Percentiles rank a stretch among this genome's conserved stretches.
Evolutionary conservation across 768 basidiomycete species (phyloP).

Genomic region (Kondoa subrosea): DNA sequence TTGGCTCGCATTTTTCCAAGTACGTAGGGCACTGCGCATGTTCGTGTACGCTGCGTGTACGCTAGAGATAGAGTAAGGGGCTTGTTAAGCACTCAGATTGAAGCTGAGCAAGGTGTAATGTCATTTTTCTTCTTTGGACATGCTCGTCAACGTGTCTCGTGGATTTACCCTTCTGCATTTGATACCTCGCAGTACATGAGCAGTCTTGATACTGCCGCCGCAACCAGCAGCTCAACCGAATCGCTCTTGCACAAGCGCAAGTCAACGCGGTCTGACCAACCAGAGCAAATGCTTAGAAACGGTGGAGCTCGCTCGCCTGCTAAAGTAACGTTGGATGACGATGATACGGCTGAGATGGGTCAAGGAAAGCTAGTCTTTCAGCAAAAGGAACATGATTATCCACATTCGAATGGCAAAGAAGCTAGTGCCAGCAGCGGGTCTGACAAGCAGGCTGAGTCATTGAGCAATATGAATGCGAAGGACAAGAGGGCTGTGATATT

Average conservation of each 20-base stretch:
- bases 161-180: no score
- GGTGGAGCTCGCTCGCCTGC: neutral
- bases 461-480: constrained; percentile 16
- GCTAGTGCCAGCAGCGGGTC: neutral
- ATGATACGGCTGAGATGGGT: neutral
- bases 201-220: neutral
- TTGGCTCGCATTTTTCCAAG: no score
- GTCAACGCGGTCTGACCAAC: neutral
- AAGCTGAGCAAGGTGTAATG: no score
- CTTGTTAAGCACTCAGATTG: no score
- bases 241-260: neutral
- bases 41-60: no score
- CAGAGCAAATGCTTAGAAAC: neutral
- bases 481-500: constrained; percentile 74
- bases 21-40: no score
- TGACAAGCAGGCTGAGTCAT: neutral
- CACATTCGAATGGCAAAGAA: neutral
- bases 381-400: neutral
- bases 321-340: neutral
- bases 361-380: neutral
- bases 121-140: no score
- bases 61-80: no score
- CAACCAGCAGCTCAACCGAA: no score
- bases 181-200: no score
- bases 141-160: no score